Base-by-base conservation (phyloP, 805 yeast genomes). In the Blastobotrys americana region DNA sequence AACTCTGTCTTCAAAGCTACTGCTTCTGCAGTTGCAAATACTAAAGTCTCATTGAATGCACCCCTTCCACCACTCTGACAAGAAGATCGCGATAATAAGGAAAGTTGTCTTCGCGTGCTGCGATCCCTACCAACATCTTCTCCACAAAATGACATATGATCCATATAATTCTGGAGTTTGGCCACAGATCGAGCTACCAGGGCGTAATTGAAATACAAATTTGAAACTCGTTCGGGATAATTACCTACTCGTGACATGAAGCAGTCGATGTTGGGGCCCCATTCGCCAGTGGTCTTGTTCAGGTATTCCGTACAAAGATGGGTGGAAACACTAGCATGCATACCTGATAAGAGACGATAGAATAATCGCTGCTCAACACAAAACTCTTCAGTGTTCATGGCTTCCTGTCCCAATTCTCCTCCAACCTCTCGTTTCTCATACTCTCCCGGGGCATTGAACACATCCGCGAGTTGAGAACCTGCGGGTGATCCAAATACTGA, bases 321-420 rank as follows among this genome's bases (percentile, higher is more conserved):
- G 1, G 95, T 88, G 4, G 95, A 90, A 49, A 93, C 87, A 2
- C 96, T 85, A 2, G 96, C 87, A 60, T 93, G 99, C 82, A 93
- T 76, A 1, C 99, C 99, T 21, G 93, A 82, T 18, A 93, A 73
- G 43, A 93, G 66, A 53, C 93, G 76, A 66, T 83, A 93, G 56
- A 93, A 93, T 34, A 89, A 78, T 51, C 86, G 80, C 66, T 90
- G 90, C 56, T 94, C 97, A 37, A 82, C 66, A 60, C 96, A 89
- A 50, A 74, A 76, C 16, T 73, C 78, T 22, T 64, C 72, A 54
- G 63, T 70, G 64, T 54, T 71, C 47, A 64, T 51, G 53, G 60
- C 64, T 8, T 40, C 49, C 5, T 54, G 44, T 18, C 55, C 61
- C 6, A 42, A 48, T 18, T 56, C 61, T 5, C 57, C 58, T 13